Conservation (phyloP, 2,329 filamentous ascomycete genomes). For the Microdochium trichocladiopsis region DNA sequence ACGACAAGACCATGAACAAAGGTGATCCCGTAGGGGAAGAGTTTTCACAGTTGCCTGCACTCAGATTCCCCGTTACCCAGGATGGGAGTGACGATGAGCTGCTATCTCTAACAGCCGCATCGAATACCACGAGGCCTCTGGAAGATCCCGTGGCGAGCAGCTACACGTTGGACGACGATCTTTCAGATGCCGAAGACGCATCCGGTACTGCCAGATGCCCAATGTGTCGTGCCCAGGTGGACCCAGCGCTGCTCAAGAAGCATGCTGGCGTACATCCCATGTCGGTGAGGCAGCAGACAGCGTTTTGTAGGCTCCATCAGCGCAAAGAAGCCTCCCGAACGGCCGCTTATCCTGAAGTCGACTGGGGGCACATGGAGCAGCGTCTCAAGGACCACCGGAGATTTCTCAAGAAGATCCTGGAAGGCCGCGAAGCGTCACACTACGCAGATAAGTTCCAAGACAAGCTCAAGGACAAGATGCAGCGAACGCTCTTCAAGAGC, state of each 20-base stretch:
- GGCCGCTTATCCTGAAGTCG: conserved; percentile 61
- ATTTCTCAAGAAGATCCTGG: conserved; percentile 52
- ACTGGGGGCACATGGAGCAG: conserved; percentile 56
- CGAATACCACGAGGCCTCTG: neutral
- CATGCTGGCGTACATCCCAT: conserved; percentile 41
- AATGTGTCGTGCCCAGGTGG: conserved; percentile 57
- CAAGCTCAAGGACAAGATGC: conserved; percentile 48
- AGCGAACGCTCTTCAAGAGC: conserved; percentile 52
- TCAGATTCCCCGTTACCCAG: neutral
- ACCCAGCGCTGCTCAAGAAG: conserved; percentile 42
- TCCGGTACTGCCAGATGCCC: conserved; percentile 44
- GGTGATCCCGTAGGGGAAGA: neutral
- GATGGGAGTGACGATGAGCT: neutral
- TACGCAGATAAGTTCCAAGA: conserved; percentile 52
- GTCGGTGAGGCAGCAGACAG: conserved; percentile 50
- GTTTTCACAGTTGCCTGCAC: neutral
- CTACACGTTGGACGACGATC: neutral
- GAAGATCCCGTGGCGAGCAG: neutral
- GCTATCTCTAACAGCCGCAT: neutral
- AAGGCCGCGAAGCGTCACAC: conserved; percentile 45
- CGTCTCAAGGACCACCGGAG: conserved; percentile 51
- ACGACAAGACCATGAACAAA: neutral
- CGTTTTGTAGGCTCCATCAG: conserved; percentile 60
- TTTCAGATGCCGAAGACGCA: conserved; percentile 2
- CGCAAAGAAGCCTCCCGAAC: conserved; percentile 36